Evolutionary conservation across 495 filamentous ascomycete genomes (phyloP), one percentile per base, ranked within the genome.

Genomic region (Xylaria bambusicola): DNA sequence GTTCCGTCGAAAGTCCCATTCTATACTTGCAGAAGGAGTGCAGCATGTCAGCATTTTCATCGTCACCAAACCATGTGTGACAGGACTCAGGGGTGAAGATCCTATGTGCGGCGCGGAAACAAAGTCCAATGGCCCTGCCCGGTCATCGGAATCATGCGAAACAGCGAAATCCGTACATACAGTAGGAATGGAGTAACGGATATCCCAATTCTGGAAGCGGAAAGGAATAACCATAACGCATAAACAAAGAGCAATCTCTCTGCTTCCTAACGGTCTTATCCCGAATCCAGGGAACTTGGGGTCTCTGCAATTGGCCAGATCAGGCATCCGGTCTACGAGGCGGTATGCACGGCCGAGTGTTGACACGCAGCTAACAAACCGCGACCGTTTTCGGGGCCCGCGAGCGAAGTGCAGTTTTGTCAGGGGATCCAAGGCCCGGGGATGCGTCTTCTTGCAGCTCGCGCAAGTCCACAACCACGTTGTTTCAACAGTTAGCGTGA

Each of bases 341-440:
- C 38, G 36, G 26, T 42, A 54, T 33, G 52, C 36, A 21, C 38
- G 18, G 15, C 17, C 10, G 44, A 42, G 23, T n/a, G n/a, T n/a
- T 44, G 24, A n/a, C 38, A 42, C 44, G 52, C 52, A 54, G 52
- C 52, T 23, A 54, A 54, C 52, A 33, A 12, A 3, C n/a, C n/a
- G n/a, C n/a, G 44, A 36, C 29, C 26, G 8, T 15, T 54, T 44
- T 44, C 24, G 52, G 52, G n/a, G n/a, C n/a, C n/a, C n/a, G n/a
- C n/a, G n/a, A n/a, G n/a, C n/a, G n/a, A n/a, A n/a, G n/a, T n/a
- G n/a, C n/a, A n/a, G n/a, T n/a, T n/a, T n/a, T n/a, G 52, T 54
- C 52, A 54, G 36, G 38, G 50, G n/a, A n/a, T n/a, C 13, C 26
- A 44, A 42, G 38, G 35, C 23, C 36, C 50, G 50, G 50, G 50